Evolutionary conservation across 768 basidiomycete species (phyloP), one percentile per base, ranked within the genome.

Genomic region (Leccinum aurantiacum): DNA sequence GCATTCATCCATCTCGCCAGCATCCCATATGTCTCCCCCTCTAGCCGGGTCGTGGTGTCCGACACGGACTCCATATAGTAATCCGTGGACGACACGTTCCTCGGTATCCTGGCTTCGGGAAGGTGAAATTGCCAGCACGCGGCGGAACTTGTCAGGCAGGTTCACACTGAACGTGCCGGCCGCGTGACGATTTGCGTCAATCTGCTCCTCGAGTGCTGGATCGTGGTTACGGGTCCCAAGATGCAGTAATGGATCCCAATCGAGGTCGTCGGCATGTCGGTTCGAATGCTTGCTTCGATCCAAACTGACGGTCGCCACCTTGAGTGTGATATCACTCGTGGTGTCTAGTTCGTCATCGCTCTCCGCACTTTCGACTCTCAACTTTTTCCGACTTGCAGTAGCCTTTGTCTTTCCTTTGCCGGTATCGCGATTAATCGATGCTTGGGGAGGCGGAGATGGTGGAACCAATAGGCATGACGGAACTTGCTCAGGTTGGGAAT

Each of bases 11-110:
- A 77, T 76, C 71, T 92, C 90, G 24, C 90, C 90, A 46, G 84
- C 84, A 65, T 83, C 86, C 90, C 90, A 91, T 59, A 91, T 84
- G 58, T 87, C 83, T 3, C 88, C 89, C 17, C 89, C 89, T 69
- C 79, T 87, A 54, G 68, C 74, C 14, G 85, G 77, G 60, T 91
- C 82, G 69, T 89, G 89, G 67, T 82, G 80, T 46, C 71, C 75
- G 63, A 76, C 75, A 58, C 84, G 79, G 58, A 69, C 68, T 33
- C 89, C 87, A 67, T 86, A 85, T 38, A 92, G 65, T 51, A 93
- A 73, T 19, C 79, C 77, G 60, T 83, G 80, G 41, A 86, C 84
- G 24, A 91, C 70, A 66, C 75, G 78, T 60, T 85, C 83, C 63
- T 82, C 78, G 13, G 73, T 78, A 64, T 74, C 67, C 63, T 77